Conservation (phyloP, 805 yeast species). For the Kuraishia capsulata region DNA sequence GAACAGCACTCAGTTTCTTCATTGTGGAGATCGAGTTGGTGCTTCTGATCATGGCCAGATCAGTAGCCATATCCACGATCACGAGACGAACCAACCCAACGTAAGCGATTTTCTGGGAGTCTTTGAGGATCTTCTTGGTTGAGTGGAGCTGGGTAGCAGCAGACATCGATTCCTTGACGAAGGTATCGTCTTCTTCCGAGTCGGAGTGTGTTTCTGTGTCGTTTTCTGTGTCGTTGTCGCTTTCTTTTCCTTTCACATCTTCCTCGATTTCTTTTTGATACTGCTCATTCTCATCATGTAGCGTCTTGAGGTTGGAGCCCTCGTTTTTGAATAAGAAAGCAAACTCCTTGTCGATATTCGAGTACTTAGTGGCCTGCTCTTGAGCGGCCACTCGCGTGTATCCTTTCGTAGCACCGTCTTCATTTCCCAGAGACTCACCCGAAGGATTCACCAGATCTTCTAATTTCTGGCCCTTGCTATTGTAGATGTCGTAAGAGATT, state of each 20-base stretch:
- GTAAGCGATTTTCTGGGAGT: slow-evolving; percentile 84
- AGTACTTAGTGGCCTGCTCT: slow-evolving; percentile 71
- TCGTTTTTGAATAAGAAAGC: slow-evolving; percentile 38
- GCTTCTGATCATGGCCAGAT: slow-evolving; percentile 53
- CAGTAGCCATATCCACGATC: slow-evolving; percentile 72
- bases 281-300: slow-evolving; percentile 13
- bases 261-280: slow-evolving; percentile 4
- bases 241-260: slow-evolving; percentile 8
- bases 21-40: slow-evolving; percentile 45
- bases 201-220: slow-evolving; percentile 14
- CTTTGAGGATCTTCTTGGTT: slow-evolving; percentile 74
- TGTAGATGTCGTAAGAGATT: slow-evolving; percentile 68
- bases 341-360: slow-evolving; percentile 39
- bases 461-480: slow-evolving; percentile 65
- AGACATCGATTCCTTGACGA: slow-evolving; percentile 26
- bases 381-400: slow-evolving; percentile 87
- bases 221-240: slow-evolving; percentile 7
- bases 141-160: slow-evolving; percentile 64
- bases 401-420: slow-evolving; percentile 48
- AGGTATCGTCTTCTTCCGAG: slow-evolving; percentile 15
- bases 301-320: slow-evolving; percentile 19
- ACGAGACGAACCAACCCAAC: slow-evolving; percentile 75
- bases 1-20: slow-evolving; percentile 53
- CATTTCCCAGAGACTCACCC: slow-evolving; percentile 11
- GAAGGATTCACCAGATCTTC: slow-evolving; percentile 25